Conservation (phyloP, 306 rosid genomes). For the Cucurbita argyrosperma region DNA sequence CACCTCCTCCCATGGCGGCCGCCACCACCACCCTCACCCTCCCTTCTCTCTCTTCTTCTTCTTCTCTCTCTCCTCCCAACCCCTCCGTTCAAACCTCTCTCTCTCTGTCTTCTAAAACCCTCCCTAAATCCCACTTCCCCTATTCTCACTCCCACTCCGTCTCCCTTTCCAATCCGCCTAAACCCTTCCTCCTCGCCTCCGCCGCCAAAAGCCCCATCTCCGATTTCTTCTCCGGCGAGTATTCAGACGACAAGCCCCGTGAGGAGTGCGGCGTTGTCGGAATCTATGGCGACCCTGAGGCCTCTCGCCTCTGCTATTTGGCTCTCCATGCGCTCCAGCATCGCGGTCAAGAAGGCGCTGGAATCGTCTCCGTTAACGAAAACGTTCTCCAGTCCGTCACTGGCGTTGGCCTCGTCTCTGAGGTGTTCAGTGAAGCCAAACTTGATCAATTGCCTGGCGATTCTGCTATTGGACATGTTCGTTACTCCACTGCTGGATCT, state of each 20-base stretch:
- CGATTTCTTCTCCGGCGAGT: constrained; percentile 2
- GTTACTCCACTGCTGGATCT: constrained; percentile 75
- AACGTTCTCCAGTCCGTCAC: constrained; percentile 43
- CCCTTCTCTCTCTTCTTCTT: constrained; percentile 17
- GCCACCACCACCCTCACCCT: constrained; percentile 19
- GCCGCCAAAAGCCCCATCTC: constrained; percentile 30
- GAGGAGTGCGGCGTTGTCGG: constrained; percentile 95
- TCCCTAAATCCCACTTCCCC: neutral
- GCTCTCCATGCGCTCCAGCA: constrained; percentile 94
- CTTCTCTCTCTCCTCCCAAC: constrained; percentile 12
- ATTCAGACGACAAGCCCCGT: constrained; percentile 57
- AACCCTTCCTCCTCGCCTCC: neutral
- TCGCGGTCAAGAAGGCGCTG: constrained; percentile 95
- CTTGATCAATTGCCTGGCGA: constrained; percentile 49
- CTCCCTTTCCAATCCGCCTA: constrained; percentile 1
- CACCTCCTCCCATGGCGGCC: constrained; percentile 19
- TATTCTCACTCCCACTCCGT: neutral
- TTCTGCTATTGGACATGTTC: constrained; percentile 66
- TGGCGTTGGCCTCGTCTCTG: constrained; percentile 76
- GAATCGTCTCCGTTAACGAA: constrained; percentile 49
- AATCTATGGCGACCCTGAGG: constrained; percentile 68
- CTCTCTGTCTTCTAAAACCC: constrained; percentile 7
- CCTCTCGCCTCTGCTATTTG: constrained; percentile 52
- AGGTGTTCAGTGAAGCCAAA: constrained; percentile 48
- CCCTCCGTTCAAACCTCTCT: constrained; percentile 16